A percentile compares a stretch with the other conserved stretches of the same genome.
These are phyloP conservation scores for Ophiostoma angusticollis DNA, from an alignment of 2,329 filamentous ascomycete genomes.

Conservation along the genomic window DNA sequence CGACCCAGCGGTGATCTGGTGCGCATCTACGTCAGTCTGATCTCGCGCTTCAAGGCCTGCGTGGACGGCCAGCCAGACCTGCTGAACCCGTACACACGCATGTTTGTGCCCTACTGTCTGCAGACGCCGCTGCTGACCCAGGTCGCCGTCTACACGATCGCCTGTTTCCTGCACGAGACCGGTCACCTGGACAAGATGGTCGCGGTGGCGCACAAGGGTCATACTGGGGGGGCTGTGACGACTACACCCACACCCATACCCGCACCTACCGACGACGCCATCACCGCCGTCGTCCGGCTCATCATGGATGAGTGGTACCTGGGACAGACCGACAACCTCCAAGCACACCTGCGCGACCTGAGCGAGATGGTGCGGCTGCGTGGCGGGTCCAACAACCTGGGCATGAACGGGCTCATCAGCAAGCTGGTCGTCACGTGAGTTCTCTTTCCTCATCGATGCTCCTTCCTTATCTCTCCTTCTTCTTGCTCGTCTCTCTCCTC, in stretches of 20 bases:
- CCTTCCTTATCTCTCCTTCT: background rate
- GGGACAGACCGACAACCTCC: slow-evolving; percentile 32
- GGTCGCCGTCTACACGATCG: slow-evolving; percentile 36
- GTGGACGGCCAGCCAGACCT: slow-evolving; percentile 35
- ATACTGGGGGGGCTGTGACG: too few species aligned
- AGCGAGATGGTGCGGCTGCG: slow-evolving; percentile 34
- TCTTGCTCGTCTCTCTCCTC: background rate
- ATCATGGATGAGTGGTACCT: slow-evolving; percentile 42
- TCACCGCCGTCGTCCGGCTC: slow-evolving; percentile 36
- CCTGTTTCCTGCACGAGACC: slow-evolving; percentile 38
- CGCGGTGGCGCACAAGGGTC: slow-evolving; percentile 31
- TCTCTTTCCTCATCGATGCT: background rate
- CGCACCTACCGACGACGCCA: slow-evolving; percentile 32
- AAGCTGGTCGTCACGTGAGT: slow-evolving; percentile 37
- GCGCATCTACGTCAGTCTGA: slow-evolving; percentile 32
- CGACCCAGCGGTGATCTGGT: slow-evolving; percentile 35
- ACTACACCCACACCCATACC: too few species aligned
- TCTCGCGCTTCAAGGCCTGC: slow-evolving; percentile 38
- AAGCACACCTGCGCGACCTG: slow-evolving; percentile 33
- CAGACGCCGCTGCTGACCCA: slow-evolving; percentile 37
- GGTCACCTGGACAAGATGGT: slow-evolving; percentile 31
- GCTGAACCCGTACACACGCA: slow-evolving; percentile 30
- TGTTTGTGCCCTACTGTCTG: slow-evolving; percentile 34
- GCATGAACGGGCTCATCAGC: slow-evolving; percentile 32
- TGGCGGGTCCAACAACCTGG: slow-evolving; percentile 32